Evolutionary conservation across 108 stramenopile species (phyloP).

Genomic region (Schizochytrium sp.): DNA sequence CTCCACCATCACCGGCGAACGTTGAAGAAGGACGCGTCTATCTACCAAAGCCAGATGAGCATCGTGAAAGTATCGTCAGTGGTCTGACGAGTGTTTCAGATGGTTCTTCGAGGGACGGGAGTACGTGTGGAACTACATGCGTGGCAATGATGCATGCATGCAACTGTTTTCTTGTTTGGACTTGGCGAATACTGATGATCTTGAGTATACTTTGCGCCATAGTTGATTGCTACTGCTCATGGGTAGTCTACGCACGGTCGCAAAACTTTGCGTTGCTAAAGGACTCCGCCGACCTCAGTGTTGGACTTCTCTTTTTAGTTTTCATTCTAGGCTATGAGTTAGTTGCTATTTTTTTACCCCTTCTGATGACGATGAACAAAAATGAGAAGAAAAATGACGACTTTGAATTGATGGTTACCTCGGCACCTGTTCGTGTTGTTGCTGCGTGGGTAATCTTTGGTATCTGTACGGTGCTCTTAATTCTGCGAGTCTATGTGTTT

Average conservation of each 20-base stretch:
- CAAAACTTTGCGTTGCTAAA: not conserved
- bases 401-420: not conserved
- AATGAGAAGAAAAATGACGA: not conserved
- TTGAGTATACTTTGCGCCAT: not conserved
- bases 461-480: not conserved
- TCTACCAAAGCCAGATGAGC: not conserved
- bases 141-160: constrained; percentile 30
- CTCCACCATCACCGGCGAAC: no score
- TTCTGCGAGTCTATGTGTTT: not conserved
- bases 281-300: not conserved
- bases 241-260: not conserved
- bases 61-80: not conserved
- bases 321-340: not conserved
- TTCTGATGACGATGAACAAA: not conserved
- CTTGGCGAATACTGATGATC: not conserved
- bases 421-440: not conserved
- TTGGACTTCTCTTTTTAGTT: not conserved
- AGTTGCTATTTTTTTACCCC: not conserved
- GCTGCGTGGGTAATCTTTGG: not conserved
- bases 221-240: not conserved
- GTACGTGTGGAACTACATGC: not conserved
- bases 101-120: not conserved
- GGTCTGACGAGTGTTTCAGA: not conserved
- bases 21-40: constrained; percentile 20
- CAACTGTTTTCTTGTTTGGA: not conserved